phyloP scores from a whole-genome alignment of 805 yeast genomes.

The Candida gorgasii region DNA sequence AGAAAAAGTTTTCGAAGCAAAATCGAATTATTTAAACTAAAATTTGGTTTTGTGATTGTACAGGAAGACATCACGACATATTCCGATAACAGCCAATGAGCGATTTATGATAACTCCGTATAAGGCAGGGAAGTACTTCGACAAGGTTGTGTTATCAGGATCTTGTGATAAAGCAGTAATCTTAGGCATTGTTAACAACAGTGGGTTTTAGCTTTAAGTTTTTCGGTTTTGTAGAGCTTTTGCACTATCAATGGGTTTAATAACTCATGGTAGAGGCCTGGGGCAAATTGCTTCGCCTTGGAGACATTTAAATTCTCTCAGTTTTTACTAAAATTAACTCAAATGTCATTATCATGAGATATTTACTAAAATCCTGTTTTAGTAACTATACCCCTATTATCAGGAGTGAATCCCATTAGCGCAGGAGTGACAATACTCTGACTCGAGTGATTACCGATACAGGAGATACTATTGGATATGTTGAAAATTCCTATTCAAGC shows the following conservation, averaged over 20 bases:
- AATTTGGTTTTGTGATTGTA: conserved; percentile 6
- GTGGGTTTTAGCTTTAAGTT: no score
- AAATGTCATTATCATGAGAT: conserved; percentile 5
- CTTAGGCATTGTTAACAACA: no score
- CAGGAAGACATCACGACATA: conserved; percentile 5
- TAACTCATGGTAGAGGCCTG: not conserved
- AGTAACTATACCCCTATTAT: not conserved
- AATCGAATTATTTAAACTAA: conserved; percentile 6
- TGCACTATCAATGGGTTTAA: no score
- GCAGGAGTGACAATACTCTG: not conserved
- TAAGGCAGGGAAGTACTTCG: not conserved
- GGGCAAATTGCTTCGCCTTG: not conserved
- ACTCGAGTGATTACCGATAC: conserved; percentile 7
- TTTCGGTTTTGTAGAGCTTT: no score
- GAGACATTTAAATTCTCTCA: not conserved
- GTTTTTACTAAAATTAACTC: not conserved
- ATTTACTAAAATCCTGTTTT: not conserved
- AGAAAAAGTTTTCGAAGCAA: conserved; percentile 11
- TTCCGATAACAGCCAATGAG: conserved; percentile 1
- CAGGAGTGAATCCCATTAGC: not conserved
- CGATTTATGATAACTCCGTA: not conserved
- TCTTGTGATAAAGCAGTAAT: no score
- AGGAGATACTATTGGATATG: conserved; percentile 4
- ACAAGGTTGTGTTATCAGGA: not conserved
- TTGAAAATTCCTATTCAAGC: not conserved